phyloP scores from a whole-genome alignment of 441 rosid genomes.

The Adansonia grandidieri region DNA sequence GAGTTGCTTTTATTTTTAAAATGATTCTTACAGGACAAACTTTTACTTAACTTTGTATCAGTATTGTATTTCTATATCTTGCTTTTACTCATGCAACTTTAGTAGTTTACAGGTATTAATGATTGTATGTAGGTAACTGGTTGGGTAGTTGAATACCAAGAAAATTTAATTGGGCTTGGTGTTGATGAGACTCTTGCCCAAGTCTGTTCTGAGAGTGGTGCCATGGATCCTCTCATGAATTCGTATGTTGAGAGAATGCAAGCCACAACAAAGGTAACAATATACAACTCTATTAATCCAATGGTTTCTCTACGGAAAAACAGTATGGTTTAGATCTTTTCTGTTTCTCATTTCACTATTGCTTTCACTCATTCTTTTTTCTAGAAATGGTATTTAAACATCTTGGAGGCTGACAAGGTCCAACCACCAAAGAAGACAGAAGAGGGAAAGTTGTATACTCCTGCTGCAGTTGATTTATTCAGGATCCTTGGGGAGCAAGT shows the following conservation, averaged over 20 bases:
- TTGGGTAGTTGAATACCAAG: constrained; percentile 99
- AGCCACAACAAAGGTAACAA: constrained; percentile 92
- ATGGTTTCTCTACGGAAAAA: constrained; percentile 10
- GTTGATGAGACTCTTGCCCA: constrained; percentile 98
- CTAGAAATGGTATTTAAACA: constrained; percentile 98
- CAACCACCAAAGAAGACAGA: constrained; percentile 98
- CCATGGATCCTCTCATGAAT: constrained; percentile 99
- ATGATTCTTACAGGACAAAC: not conserved
- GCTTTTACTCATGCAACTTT: constrained; percentile 23
- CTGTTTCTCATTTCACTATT: constrained; percentile 27
- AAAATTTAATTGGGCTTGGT: constrained; percentile 93
- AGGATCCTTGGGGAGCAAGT: constrained; percentile 99
- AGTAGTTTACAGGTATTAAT: constrained; percentile 36
- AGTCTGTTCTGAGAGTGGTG: constrained; percentile 99
- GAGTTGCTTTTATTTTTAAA: not conserved
- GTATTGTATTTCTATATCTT: constrained; percentile 21
- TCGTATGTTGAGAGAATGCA: constrained; percentile 98
- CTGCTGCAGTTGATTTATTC: constrained; percentile 99
- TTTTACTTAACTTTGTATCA: constrained; percentile 15
- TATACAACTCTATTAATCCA: constrained; percentile 7
- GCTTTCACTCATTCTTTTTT: constrained; percentile 28
- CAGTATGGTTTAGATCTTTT: constrained; percentile 16
- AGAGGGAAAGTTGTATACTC: constrained; percentile 97
- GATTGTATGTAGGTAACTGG: constrained; percentile 78
- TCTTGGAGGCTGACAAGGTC: constrained; percentile 94